Percentiles rank a stretch among this genome's conserved stretches.
phyloP scores from a whole-genome alignment of 2,329 filamentous ascomycete species.

The Trichoderma gracile region DNA sequence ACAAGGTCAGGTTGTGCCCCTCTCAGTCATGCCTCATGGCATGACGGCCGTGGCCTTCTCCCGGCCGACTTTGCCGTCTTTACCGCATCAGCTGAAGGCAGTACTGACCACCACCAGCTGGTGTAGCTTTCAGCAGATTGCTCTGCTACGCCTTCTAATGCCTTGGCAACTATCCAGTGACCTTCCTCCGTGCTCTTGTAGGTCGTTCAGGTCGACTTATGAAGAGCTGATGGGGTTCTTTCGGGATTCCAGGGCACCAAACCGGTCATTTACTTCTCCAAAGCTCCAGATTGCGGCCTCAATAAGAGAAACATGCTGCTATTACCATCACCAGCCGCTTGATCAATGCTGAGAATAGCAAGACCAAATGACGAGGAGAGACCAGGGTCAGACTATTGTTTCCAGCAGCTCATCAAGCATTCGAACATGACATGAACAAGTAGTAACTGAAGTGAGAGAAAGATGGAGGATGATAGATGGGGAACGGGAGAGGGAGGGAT shows the following conservation, averaged over 20 bases:
- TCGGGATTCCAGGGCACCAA: background rate
- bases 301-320: too few species aligned
- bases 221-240: background rate
- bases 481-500: background rate
- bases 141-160: conserved; percentile 1
- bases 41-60: too few species aligned
- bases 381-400: conserved; percentile 15
- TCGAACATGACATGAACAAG: too few species aligned
- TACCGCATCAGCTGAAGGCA: conserved; percentile 9
- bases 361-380: too few species aligned
- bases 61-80: too few species aligned
- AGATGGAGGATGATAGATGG: background rate
- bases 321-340: background rate
- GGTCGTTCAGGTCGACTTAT: background rate
- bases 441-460: too few species aligned
- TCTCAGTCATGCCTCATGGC: too few species aligned
- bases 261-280: background rate
- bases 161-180: conserved; percentile 10
- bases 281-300: conserved; percentile 4
- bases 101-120: background rate
- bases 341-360: background rate
- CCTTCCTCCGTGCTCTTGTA: background rate
- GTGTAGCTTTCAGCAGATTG: conserved; percentile 3
- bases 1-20: too few species aligned
- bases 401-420: background rate